These are phyloP conservation scores for Backusella luteola DNA, from an alignment of 192 early-diverging fungal genomes.

Conservation along the genomic window DNA sequence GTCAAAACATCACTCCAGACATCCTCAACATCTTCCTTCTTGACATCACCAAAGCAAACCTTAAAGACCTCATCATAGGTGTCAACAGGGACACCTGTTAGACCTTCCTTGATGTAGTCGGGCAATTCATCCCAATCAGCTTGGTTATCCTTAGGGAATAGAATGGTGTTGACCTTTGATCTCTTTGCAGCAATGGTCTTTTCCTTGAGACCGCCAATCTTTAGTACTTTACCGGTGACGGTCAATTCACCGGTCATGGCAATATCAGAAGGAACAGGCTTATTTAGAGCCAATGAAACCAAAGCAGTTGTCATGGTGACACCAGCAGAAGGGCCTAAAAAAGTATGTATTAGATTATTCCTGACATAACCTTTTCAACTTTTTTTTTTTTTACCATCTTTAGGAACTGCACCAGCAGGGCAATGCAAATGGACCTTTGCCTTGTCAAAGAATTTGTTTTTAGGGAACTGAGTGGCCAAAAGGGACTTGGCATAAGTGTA, in stretches of 20 bases:
- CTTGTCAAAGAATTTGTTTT: conserved; percentile 90
- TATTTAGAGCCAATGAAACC: conserved; percentile 86
- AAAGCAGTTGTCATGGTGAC: conserved; percentile 95
- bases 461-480: conserved; percentile 69
- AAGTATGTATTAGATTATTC: neutral
- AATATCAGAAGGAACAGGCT: conserved; percentile 71
- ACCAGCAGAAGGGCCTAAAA: conserved; percentile 86
- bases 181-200: conserved; percentile 98
- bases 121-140: conserved; percentile 97
- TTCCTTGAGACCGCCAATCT: conserved; percentile 97
- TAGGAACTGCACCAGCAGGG: conserved; percentile 96
- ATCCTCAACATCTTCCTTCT: conserved; percentile 29
- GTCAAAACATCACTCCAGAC: conserved; percentile 31
- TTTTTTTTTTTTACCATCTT: conserved; percentile 71
- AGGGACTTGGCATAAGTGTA: conserved; percentile 95
- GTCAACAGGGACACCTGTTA: conserved; percentile 78
- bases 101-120: conserved; percentile 87
- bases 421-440: conserved; percentile 93
- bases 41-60: conserved; percentile 44
- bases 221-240: conserved; percentile 93
- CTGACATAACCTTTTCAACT: neutral
- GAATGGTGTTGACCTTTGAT: conserved; percentile 81
- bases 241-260: conserved; percentile 99
- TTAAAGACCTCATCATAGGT: conserved; percentile 78
- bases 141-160: conserved; percentile 88